These are phyloP conservation scores for Aspergillus wentii DNA, from an alignment of 495 filamentous ascomycete species.

Conservation along the genomic window DNA sequence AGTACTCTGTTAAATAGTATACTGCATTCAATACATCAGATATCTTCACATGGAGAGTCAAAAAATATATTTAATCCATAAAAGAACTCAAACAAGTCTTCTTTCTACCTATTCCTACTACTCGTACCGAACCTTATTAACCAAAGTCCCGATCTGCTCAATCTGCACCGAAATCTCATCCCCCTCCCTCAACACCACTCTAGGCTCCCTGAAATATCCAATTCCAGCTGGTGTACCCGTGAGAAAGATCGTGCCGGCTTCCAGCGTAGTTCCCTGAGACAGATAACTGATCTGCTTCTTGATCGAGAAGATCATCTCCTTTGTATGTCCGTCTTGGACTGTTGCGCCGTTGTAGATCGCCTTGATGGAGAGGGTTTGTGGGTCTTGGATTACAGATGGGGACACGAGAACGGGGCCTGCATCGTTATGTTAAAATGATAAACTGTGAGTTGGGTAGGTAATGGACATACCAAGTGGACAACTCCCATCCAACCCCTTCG, in stretches of 20 bases:
- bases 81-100: no score
- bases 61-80: no score
- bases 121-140: conserved; percentile 25
- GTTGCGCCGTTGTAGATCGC: conserved; percentile 22
- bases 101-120: no score
- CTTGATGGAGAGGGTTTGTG: conserved; percentile 22
- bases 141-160: conserved; percentile 25
- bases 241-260: conserved; percentile 31
- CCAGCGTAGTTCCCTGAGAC: conserved; percentile 38
- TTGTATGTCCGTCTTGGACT: conserved; percentile 24
- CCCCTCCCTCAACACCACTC: conserved; percentile 43
- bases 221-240: conserved; percentile 40
- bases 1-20: no score
- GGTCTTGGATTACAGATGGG: conserved; percentile 25
- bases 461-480: conserved; percentile 25
- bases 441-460: conserved; percentile 1
- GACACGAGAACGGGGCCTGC: conserved; percentile 37
- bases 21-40: no score
- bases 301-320: conserved; percentile 31
- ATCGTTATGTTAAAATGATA: no score
- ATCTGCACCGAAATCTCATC: conserved; percentile 51
- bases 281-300: conserved; percentile 26
- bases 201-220: conserved; percentile 36
- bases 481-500: conserved; percentile 36
- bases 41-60: no score